These are phyloP conservation scores for Hericium alpestre DNA, from an alignment of 768 basidiomycete species.

Conservation along the genomic window DNA sequence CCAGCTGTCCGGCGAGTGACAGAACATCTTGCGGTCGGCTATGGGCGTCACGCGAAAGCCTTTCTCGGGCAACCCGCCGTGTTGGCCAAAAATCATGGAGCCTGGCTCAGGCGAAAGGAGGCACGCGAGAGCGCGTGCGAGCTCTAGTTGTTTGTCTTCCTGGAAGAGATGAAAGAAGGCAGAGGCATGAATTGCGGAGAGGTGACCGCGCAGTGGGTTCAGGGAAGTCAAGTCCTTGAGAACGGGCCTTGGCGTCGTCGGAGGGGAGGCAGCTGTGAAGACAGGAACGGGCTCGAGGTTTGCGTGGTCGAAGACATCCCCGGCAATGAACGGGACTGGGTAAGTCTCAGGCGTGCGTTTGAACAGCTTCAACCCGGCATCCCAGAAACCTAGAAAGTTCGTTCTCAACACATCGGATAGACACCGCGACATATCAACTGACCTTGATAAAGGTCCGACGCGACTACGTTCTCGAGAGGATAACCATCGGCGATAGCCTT, in stretches of 20 bases:
- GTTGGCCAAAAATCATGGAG: slow-evolving; percentile 36
- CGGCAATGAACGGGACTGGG: slow-evolving; percentile 44
- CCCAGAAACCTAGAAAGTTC: slow-evolving; percentile 40
- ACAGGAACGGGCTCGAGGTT: slow-evolving; percentile 25
- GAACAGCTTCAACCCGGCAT: slow-evolving; percentile 37
- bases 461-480: slow-evolving; percentile 28
- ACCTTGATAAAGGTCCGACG: slow-evolving; percentile 31
- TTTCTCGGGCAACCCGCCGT: slow-evolving; percentile 24
- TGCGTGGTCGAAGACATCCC: slow-evolving; percentile 39
- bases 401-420: background rate
- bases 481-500: slow-evolving; percentile 33
- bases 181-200: slow-evolving; percentile 39
- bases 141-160: slow-evolving; percentile 26
- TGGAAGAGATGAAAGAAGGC: slow-evolving; percentile 43
- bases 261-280: slow-evolving; percentile 15
- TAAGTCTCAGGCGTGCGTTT: slow-evolving; percentile 39
- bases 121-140: slow-evolving; percentile 31
- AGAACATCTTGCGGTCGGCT: slow-evolving; percentile 12
- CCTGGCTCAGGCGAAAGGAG: slow-evolving; percentile 34
- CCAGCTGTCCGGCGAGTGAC: slow-evolving; percentile 28
- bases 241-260: slow-evolving; percentile 11
- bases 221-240: slow-evolving; percentile 23
- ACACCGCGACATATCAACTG: background rate
- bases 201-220: slow-evolving; percentile 30
- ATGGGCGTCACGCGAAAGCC: slow-evolving; percentile 12